A percentile compares a stretch with the other conserved stretches of the same genome.
Conservation (phyloP, 2,329 filamentous ascomycete species). For the Xenoacremonium recifei region DNA sequence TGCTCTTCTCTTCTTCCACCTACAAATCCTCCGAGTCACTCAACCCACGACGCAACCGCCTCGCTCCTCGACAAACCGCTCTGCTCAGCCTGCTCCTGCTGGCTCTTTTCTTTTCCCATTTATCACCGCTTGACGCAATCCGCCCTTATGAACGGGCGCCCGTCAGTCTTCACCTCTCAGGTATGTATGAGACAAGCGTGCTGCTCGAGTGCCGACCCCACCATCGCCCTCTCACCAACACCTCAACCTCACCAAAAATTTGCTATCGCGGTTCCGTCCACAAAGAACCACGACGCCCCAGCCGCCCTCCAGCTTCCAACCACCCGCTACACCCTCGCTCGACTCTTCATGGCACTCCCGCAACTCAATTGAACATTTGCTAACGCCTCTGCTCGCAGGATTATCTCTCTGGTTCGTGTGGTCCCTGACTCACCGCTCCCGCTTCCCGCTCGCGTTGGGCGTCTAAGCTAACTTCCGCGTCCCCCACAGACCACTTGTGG, state of each 20-base stretch:
- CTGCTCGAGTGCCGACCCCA: conserved; percentile 13
- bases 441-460: conserved; percentile 8
- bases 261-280: too few relatives aligned
- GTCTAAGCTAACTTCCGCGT: conserved; percentile 15
- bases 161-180: conserved; percentile 84
- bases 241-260: conserved; percentile 6
- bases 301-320: too few relatives aligned
- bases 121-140: conserved; percentile 40
- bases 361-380: conserved; percentile 28
- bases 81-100: conserved; percentile 5
- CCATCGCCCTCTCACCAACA: conserved; percentile 10
- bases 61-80: not conserved
- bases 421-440: conserved; percentile 42
- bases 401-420: conserved; percentile 69
- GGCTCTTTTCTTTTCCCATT: conserved; percentile 22
- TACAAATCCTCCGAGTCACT: conserved; percentile 4
- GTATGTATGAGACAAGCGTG: conserved; percentile 43
- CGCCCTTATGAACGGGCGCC: conserved; percentile 84
- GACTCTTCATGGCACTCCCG: not conserved
- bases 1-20: conserved; percentile 10
- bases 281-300: not conserved
- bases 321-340: conserved; percentile 4
- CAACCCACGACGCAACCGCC: conserved; percentile 6
- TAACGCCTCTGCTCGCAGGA: conserved; percentile 56
- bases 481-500: conserved; percentile 40